phyloP scores from a whole-genome alignment of 495 filamentous ascomycete species.

The Penicillium diatomitis region DNA sequence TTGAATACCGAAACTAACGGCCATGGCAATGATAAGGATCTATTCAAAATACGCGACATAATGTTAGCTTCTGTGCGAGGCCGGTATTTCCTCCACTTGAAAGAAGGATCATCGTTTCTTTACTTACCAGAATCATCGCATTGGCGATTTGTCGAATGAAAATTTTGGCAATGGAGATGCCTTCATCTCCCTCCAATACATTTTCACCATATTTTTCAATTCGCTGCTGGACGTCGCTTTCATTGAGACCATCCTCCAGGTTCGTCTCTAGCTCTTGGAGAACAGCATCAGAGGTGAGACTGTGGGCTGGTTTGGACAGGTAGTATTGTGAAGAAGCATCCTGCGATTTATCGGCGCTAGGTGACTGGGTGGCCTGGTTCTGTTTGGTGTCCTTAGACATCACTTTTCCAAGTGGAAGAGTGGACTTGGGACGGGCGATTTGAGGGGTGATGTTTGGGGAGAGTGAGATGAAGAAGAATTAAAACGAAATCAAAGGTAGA shows the following conservation, averaged over 20 bases:
- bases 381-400: conserved; percentile 37
- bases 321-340: conserved; percentile 6
- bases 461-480: background rate
- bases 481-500: background rate
- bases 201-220: conserved; percentile 52
- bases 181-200: conserved; percentile 48
- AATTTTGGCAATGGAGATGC: conserved; percentile 50
- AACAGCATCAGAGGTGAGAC: conserved; percentile 44
- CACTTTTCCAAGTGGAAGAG: conserved; percentile 4
- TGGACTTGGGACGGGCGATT: background rate
- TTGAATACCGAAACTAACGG: conserved; percentile 56
- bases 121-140: conserved; percentile 53
- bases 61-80: too few species aligned
- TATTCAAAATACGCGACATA: conserved; percentile 11
- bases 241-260: conserved; percentile 50
- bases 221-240: conserved; percentile 44
- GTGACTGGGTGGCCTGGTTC: conserved; percentile 31
- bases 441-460: background rate
- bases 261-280: conserved; percentile 51
- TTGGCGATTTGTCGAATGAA: conserved; percentile 55
- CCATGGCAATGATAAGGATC: conserved; percentile 62
- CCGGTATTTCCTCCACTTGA: too few species aligned
- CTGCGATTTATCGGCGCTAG: background rate
- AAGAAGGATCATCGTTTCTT: too few species aligned
- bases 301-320: conserved; percentile 56